Evolutionary conservation across 352 stramenopile genomes (phyloP).

Genomic region (Globisporangium spinosum): DNA sequence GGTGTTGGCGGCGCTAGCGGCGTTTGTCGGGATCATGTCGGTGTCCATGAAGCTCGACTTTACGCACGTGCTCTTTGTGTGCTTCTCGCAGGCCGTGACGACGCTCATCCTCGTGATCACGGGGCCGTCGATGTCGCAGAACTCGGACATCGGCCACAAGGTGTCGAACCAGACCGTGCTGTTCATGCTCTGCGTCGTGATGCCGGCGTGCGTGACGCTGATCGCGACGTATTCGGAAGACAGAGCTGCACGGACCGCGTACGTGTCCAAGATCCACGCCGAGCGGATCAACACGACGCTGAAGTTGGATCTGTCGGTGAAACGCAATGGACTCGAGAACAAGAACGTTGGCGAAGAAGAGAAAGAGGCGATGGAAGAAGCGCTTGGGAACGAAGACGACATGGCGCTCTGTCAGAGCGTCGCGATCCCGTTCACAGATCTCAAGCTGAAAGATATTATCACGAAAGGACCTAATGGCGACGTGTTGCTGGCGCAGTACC

Average conservation of each 20-base stretch:
- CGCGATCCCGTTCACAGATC: slow-evolving; percentile 69
- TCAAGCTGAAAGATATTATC: slow-evolving; percentile 74
- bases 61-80: slow-evolving; percentile 58
- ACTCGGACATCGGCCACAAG: slow-evolving; percentile 33
- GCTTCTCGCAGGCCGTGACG: slow-evolving; percentile 49
- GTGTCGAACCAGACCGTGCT: slow-evolving; percentile 54
- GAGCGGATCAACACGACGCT: slow-evolving; percentile 81
- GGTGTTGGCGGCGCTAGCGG: slow-evolving; percentile 50
- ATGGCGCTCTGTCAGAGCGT: slow-evolving; percentile 64
- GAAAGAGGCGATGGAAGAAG: slow-evolving; percentile 52
- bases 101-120: slow-evolving; percentile 47
- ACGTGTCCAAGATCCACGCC: slow-evolving; percentile 66
- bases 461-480: slow-evolving; percentile 62
- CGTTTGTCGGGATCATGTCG: slow-evolving; percentile 62
- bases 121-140: slow-evolving; percentile 48
- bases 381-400: slow-evolving; percentile 35
- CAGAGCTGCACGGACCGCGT: slow-evolving; percentile 58
- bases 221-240: slow-evolving; percentile 79
- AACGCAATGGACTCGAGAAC: slow-evolving; percentile 67
- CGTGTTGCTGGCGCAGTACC: slow-evolving; percentile 69
- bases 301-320: slow-evolving; percentile 73
- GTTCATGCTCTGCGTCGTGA: slow-evolving; percentile 57
- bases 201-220: slow-evolving; percentile 61
- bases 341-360: slow-evolving; percentile 54
- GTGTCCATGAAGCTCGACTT: slow-evolving; percentile 79